Evolutionary conservation across 306 rosid species (phyloP).

Genomic region (Ammopiptanthus mongolicus): DNA sequence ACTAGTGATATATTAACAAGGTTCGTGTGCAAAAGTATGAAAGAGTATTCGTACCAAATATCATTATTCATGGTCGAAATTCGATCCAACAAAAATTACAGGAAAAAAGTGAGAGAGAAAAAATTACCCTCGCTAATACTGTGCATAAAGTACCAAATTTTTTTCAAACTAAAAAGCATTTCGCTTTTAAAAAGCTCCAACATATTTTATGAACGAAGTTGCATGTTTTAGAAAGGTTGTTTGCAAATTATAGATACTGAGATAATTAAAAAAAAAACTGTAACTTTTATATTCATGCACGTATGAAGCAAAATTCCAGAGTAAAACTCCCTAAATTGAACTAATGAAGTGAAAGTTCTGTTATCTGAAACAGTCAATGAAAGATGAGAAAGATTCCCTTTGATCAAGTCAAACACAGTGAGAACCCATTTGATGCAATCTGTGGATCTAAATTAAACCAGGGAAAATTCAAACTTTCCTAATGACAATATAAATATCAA

Average conservation of each 20-base stretch:
- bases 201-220: neutral
- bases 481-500: neutral
- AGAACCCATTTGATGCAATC: constrained; percentile 6
- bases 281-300: neutral
- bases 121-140: too few relatives aligned
- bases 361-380: neutral
- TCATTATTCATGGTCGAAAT: too few relatives aligned
- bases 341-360: neutral
- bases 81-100: too few relatives aligned
- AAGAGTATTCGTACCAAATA: too few relatives aligned
- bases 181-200: too few relatives aligned
- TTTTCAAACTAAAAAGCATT: too few relatives aligned
- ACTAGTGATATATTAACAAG: too few relatives aligned
- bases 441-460: constrained; percentile 17
- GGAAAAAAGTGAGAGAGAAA: too few relatives aligned
- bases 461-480: neutral
- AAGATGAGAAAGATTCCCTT: neutral
- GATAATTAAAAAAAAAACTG: neutral
- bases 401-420: constrained; percentile 22
- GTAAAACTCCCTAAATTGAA: neutral
- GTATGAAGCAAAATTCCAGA: neutral
- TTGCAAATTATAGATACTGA: neutral
- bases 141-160: too few relatives aligned
- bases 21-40: too few relatives aligned
- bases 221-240: neutral